A percentile compares a stretch with the other conserved stretches of the same genome.
These are phyloP conservation scores for Bassia scoparia DNA, from an alignment of 148 eudicot genomes.

Conservation along the genomic window DNA sequence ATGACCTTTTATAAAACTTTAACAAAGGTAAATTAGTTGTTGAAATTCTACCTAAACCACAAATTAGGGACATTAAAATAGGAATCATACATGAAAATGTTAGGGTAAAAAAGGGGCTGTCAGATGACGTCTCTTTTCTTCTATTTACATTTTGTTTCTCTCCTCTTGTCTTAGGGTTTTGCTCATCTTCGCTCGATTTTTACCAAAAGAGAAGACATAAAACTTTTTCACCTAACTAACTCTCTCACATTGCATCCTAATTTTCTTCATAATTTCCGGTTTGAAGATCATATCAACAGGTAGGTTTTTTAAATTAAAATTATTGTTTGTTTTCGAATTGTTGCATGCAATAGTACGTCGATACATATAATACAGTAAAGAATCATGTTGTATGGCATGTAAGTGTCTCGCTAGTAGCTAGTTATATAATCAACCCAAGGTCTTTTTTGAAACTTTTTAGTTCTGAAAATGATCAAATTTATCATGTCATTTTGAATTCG, in stretches of 20 bases:
- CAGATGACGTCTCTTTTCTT: conserved; percentile 21
- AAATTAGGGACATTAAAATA: conserved; percentile 7
- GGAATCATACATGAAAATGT: neutral
- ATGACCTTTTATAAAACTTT: neutral
- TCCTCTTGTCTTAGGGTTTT: conserved; percentile 20
- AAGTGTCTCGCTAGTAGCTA: too few relatives aligned
- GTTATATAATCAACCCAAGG: too few relatives aligned
- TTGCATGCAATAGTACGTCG: too few relatives aligned
- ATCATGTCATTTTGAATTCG: too few relatives aligned
- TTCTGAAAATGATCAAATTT: too few relatives aligned
- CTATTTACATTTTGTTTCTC: conserved; percentile 12
- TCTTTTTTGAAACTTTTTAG: too few relatives aligned
- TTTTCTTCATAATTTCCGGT: neutral
- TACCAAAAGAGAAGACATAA: conserved; percentile 19
- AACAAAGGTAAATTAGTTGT: conserved; percentile 26
- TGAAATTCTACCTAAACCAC: conserved; percentile 11
- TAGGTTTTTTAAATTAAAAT: neutral
- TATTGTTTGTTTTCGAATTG: neutral
- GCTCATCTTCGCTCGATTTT: conserved; percentile 18
- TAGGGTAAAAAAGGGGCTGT: neutral
- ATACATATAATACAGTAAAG: too few relatives aligned
- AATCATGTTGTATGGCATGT: too few relatives aligned
- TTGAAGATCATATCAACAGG: conserved; percentile 14
- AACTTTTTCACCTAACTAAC: conserved; percentile 4
- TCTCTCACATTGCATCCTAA: conserved; percentile 12